Percentiles rank a stretch among this genome's conserved stretches.
phyloP scores from a whole-genome alignment of 345 rosid genomes.

The Kandelia obovata region DNA sequence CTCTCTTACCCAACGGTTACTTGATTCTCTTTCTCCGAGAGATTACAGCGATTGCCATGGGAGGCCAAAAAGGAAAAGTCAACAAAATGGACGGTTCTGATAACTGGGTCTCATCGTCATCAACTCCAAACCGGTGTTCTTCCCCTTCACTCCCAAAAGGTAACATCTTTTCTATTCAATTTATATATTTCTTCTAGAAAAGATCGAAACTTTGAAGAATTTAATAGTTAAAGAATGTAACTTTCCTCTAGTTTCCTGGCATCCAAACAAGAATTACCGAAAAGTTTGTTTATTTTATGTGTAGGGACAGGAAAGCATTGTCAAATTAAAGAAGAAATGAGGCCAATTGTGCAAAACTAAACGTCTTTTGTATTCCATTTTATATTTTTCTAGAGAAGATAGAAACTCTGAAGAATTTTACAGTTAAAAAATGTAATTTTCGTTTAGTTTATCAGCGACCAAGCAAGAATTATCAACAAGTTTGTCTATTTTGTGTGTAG shows the following conservation, averaged over 20 bases:
- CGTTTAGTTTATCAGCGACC: too few relatives aligned
- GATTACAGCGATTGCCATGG: too few relatives aligned
- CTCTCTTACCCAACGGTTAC: slow-evolving; percentile 11
- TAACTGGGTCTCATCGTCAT: slow-evolving; percentile 9
- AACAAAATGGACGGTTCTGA: slow-evolving; percentile 24
- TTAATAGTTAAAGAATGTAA: too few relatives aligned
- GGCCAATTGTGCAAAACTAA: neutral
- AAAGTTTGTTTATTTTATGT: neutral
- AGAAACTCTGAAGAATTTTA: too few relatives aligned
- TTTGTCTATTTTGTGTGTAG: neutral
- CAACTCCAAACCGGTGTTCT: neutral
- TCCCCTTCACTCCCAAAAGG: slow-evolving; percentile 17
- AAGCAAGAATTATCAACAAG: neutral
- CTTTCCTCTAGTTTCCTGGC: too few relatives aligned
- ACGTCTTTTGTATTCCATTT: too few relatives aligned
- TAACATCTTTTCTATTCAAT: neutral
- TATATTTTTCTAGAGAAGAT: too few relatives aligned
- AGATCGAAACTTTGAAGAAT: too few relatives aligned
- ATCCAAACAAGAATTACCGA: neutral
- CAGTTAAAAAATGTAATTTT: too few relatives aligned
- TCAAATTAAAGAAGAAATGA: too few relatives aligned
- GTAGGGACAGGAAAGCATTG: slow-evolving; percentile 35
- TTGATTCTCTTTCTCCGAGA: neutral
- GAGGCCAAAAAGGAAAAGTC: neutral
- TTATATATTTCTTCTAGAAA: too few relatives aligned